Percentiles rank a stretch among this genome's conserved stretches.
phyloP scores from a whole-genome alignment of 495 filamentous ascomycete genomes.

The Umbilicaria muhlenbergii region DNA sequence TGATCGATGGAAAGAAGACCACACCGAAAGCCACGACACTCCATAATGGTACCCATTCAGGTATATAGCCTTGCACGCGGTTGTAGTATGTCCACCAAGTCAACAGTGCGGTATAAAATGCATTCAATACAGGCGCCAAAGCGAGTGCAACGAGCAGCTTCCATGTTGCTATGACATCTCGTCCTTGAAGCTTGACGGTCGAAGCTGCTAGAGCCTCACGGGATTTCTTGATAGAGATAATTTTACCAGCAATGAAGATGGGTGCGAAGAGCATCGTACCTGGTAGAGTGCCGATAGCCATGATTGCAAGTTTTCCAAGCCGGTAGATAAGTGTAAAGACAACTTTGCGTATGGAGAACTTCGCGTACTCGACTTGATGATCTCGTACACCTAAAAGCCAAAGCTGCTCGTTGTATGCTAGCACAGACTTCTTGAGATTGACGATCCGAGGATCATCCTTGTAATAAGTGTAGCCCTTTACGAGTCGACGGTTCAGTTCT shows the following conservation, averaged over 20 bases:
- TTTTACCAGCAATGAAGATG: slow-evolving; percentile 78
- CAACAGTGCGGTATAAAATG: slow-evolving; percentile 57
- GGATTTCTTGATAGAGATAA: slow-evolving; percentile 83
- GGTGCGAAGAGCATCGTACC: slow-evolving; percentile 79
- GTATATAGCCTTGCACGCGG: slow-evolving; percentile 62
- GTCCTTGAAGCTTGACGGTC: slow-evolving; percentile 83
- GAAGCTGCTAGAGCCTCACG: slow-evolving; percentile 81
- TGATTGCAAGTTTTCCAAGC: slow-evolving; percentile 52
- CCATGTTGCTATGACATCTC: slow-evolving; percentile 97
- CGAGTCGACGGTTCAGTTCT: slow-evolving; percentile 85
- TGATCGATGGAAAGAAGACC: slow-evolving; percentile 73
- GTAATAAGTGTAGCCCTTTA: slow-evolving; percentile 83
- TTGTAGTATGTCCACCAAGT: slow-evolving; percentile 68
- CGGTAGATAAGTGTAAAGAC: slow-evolving; percentile 68
- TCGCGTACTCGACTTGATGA: slow-evolving; percentile 90
- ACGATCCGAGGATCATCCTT: slow-evolving; percentile 82
- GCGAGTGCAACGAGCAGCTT: slow-evolving; percentile 87
- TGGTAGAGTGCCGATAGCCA: slow-evolving; percentile 71
- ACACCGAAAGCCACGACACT: slow-evolving; percentile 53
- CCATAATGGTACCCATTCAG: slow-evolving; percentile 69
- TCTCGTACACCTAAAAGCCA: slow-evolving; percentile 75
- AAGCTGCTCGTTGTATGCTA: slow-evolving; percentile 78
- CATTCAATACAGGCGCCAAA: slow-evolving; percentile 75
- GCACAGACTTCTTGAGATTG: slow-evolving; percentile 60
- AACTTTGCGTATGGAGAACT: slow-evolving; percentile 59